Conservation (phyloP, 208 protist species). For the Phytomonas sp. region DNA sequence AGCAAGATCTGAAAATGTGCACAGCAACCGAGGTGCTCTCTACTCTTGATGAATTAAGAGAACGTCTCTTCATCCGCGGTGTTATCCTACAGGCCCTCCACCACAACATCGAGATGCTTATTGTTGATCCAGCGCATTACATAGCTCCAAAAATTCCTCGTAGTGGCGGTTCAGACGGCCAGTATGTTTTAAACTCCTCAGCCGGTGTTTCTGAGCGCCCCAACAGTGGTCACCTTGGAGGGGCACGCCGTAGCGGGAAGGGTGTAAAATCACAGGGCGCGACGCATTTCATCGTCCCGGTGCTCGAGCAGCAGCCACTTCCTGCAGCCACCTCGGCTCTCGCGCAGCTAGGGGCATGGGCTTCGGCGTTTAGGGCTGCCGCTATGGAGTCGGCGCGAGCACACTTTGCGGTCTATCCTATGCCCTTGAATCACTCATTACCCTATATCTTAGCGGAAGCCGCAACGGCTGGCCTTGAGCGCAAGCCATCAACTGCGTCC, state of each 20-base stretch:
- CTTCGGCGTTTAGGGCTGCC: constrained; percentile 21
- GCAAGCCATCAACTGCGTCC: not conserved
- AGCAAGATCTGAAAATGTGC: constrained; percentile 37
- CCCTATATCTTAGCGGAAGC: constrained; percentile 6
- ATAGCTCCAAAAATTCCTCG: not conserved
- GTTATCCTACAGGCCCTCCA: constrained; percentile 44
- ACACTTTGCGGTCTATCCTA: constrained; percentile 37
- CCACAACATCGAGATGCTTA: constrained; percentile 52
- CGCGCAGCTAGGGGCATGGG: constrained; percentile 33
- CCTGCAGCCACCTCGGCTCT: constrained; percentile 32
- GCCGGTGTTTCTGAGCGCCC: not conserved
- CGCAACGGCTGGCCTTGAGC: not conserved
- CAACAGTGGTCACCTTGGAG: not conserved
- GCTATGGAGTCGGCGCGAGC: constrained; percentile 19
- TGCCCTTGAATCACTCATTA: constrained; percentile 32
- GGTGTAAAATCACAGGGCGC: not conserved
- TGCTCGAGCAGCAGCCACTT: constrained; percentile 18
- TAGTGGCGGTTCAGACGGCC: not conserved
- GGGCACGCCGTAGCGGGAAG: not conserved
- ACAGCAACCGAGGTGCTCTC: constrained; percentile 13
- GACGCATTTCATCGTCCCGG: constrained; percentile 7
- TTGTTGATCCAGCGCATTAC: constrained; percentile 53
- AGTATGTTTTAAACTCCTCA: not conserved
- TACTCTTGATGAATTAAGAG: constrained; percentile 58
- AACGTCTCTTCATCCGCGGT: constrained; percentile 54